phyloP scores from a whole-genome alignment of 108 stramenopile genomes.

The Pseudonitzschia delicatissima region DNA sequence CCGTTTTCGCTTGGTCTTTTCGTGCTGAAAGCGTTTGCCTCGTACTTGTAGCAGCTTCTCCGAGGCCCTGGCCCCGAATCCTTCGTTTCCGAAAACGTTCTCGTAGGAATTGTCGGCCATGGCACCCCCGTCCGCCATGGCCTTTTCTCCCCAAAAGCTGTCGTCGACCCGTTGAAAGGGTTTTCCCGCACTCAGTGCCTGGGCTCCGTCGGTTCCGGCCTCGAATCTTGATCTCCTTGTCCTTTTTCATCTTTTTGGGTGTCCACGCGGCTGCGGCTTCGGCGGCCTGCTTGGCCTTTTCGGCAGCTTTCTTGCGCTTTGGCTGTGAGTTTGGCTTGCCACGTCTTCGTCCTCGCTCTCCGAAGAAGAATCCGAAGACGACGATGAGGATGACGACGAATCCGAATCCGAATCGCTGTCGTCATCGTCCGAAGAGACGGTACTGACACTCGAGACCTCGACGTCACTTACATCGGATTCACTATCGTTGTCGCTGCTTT shows the following conservation, averaged over 20 bases:
- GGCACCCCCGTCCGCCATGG: constrained; percentile 84
- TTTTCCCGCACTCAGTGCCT: constrained; percentile 76
- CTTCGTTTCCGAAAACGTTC: constrained; percentile 90
- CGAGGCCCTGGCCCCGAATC: constrained; percentile 93
- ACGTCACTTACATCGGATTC: constrained; percentile 80
- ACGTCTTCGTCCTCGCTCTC: constrained; percentile 35
- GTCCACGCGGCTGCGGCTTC: constrained; percentile 83
- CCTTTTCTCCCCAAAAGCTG: constrained; percentile 86
- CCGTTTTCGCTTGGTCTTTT: constrained; percentile 99
- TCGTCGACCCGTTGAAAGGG: constrained; percentile 96
- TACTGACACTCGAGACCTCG: constrained; percentile 86
- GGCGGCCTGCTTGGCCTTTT: constrained; percentile 74
- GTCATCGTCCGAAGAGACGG: constrained; percentile 57
- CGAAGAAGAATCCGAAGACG: constrained; percentile 34
- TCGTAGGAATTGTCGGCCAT: constrained; percentile 93
- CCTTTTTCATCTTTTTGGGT: constrained; percentile 55
- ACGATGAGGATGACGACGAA: constrained; percentile 23
- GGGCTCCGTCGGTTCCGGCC: constrained; percentile 85
- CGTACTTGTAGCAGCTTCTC: constrained; percentile 90
- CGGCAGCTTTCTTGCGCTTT: constrained; percentile 44
- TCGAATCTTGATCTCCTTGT: constrained; percentile 39
- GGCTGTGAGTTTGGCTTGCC: constrained; percentile 42
- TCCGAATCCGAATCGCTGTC: constrained; percentile 38
- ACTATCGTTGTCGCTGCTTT: constrained; percentile 9
- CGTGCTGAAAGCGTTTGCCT: constrained; percentile 98